Percentiles rank a stretch among this genome's conserved stretches.
phyloP scores from a whole-genome alignment of 805 yeast genomes.

The Schwanniomyces polymorphus region DNA sequence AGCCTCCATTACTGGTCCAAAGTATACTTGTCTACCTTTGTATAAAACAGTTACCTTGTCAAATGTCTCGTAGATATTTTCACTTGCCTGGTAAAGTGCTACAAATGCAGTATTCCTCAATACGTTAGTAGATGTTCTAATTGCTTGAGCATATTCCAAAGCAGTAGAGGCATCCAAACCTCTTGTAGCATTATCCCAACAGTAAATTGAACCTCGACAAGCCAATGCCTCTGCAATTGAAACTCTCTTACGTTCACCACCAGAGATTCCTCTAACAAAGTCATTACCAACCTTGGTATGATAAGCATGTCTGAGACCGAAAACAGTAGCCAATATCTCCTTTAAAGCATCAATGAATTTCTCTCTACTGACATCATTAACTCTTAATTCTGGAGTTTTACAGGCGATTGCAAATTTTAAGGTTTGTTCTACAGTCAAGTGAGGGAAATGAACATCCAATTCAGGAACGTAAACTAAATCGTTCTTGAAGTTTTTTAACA shows the following conservation, averaged over 20 bases:
- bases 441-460: constrained; percentile 67
- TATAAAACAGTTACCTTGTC: constrained; percentile 63
- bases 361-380: constrained; percentile 57
- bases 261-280: constrained; percentile 69
- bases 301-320: constrained; percentile 59
- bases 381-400: constrained; percentile 63
- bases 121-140: constrained; percentile 59
- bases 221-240: constrained; percentile 66
- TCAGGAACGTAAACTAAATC: constrained; percentile 75
- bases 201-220: constrained; percentile 52
- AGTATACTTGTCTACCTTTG: constrained; percentile 60
- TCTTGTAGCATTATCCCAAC: constrained; percentile 72
- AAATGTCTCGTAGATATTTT: constrained; percentile 59
- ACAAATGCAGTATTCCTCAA: constrained; percentile 58
- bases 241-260: constrained; percentile 73
- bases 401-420: constrained; percentile 60
- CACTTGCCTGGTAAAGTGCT: constrained; percentile 69
- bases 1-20: constrained; percentile 55
- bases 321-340: constrained; percentile 52
- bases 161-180: constrained; percentile 74
- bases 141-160: constrained; percentile 61
- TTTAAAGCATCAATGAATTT: constrained; percentile 54
- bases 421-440: constrained; percentile 66
- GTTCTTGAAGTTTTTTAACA: constrained; percentile 56
- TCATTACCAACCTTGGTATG: constrained; percentile 68